Evolutionary conservation across 139 green algal species (phyloP), one percentile per base, ranked within the genome.

Genomic region (Astrephomene gubernaculifera): DNA sequence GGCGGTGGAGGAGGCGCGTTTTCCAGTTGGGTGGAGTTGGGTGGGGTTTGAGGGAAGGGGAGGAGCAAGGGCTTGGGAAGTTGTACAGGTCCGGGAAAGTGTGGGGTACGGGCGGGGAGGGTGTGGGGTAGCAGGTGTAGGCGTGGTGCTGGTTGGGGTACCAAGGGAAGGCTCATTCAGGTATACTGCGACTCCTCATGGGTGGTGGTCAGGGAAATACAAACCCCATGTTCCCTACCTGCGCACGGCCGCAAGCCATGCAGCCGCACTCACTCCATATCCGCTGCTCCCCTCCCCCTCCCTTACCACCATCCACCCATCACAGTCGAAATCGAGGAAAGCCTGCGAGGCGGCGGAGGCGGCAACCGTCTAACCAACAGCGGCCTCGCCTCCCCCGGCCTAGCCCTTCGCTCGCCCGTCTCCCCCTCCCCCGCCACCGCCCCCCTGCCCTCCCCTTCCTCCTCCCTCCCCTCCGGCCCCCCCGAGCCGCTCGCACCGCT

Each of bases 281-380:
- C 70, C 22, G 17, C 21, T 38, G n/a, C 71, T 52, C 12, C 63
- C 4, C 8, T 22, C 1, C 9, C 29, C 12, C 0, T 4, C 44
- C 33, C 44, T 33, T 53, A 0, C 69, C 41, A 35, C 25, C 44
- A 10, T 49, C 7, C 31, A 38, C 17, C 68, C 35, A n/a, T 31
- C 57, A 1, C 78, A 84, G 78, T 84, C 9, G 78, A 84, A 63
- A 52, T 84, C 33, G 61, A 71, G 78, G 78, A 84, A 31, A 75
- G 53, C 33, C 61, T 70, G 29, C 17, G 12, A n/a, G n/a, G n/a
- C n/a, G n/a, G n/a, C n/a, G n/a, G n/a, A n/a, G n/a, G n/a, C 6
- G 7, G 29, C n/a, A 39, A 27, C 27, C 25, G 3, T 12, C 41
- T 41, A 3, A 24, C 9, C 38, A 35, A 8, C 41, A 39, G 39